Conservation (phyloP, 2,329 filamentous ascomycete species). For the Cladosporium sp. region DNA sequence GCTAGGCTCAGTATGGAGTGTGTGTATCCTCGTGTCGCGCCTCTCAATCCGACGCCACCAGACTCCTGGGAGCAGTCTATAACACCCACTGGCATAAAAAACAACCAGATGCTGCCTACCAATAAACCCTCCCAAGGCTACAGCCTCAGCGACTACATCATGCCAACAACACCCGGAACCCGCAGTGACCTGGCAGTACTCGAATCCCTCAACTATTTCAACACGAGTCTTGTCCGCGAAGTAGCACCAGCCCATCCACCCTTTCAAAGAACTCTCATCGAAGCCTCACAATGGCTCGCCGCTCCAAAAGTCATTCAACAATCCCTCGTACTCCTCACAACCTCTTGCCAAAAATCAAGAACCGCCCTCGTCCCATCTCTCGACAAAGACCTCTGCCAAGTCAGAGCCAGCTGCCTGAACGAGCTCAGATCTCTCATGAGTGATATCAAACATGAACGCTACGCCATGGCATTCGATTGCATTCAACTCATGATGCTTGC, state of each 20-base stretch:
- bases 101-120: not conserved
- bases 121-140: not conserved
- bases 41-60: not conserved
- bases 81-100: not conserved
- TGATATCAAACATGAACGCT: not conserved
- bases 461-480: not conserved
- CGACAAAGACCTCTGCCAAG: not conserved
- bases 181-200: not conserved
- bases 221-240: not conserved
- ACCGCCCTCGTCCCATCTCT: not conserved
- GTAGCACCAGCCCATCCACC: not conserved
- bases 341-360: not conserved
- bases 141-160: not conserved
- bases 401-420: not conserved
- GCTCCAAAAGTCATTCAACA: not conserved
- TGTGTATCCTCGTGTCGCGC: not conserved
- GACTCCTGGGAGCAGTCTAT: not conserved
- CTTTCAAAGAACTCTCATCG: not conserved
- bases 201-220: not conserved
- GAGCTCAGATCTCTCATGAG: not conserved
- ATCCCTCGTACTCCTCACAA: not conserved
- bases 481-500: slow-evolving; percentile 1
- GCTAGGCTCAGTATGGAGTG: not conserved
- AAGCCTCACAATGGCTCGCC: not conserved
- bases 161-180: not conserved